Evolutionary conservation across 31 red algal species (phyloP).

Genomic region (Porphyra umbilicalis): DNA sequence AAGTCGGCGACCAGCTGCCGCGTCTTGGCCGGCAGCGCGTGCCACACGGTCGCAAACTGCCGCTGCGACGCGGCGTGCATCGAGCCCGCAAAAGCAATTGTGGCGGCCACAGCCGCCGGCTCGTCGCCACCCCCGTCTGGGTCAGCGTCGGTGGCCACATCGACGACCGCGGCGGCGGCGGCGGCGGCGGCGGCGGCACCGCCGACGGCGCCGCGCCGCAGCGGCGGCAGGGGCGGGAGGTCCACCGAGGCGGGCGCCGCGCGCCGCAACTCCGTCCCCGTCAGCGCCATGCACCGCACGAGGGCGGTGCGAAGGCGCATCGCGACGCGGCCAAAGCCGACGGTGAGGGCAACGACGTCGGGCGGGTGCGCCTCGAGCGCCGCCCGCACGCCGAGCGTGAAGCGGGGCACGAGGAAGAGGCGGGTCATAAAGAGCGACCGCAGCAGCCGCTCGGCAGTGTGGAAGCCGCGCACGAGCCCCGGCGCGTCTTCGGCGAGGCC

Average conservation of each 20-base stretch:
- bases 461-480: conserved; percentile 63
- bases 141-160: not conserved
- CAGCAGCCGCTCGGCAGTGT: conserved; percentile 79
- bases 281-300: conserved; percentile 3
- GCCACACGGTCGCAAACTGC: conserved; percentile 17
- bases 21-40: not conserved
- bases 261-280: conserved; percentile 10
- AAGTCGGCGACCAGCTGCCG: conserved; percentile 30
- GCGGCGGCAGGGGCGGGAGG: not conserved
- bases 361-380: conserved; percentile 19
- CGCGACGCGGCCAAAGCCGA: conserved; percentile 20
- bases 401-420: conserved; percentile 82
- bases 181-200: not conserved
- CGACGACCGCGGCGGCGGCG: not conserved
- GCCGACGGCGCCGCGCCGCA: not conserved
- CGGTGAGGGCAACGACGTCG: conserved; percentile 71
- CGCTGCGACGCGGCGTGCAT: not conserved
- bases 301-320: conserved; percentile 5
- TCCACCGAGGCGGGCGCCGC: not conserved
- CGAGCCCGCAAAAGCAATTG: not conserved
- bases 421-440: conserved; percentile 55
- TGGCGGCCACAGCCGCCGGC: not conserved
- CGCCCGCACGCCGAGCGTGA: conserved; percentile 57
- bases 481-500: conserved; percentile 76
- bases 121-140: not conserved